These are phyloP conservation scores for Talaromyces atroroseus DNA, from an alignment of 2,329 filamentous ascomycete genomes.

Conservation along the genomic window DNA sequence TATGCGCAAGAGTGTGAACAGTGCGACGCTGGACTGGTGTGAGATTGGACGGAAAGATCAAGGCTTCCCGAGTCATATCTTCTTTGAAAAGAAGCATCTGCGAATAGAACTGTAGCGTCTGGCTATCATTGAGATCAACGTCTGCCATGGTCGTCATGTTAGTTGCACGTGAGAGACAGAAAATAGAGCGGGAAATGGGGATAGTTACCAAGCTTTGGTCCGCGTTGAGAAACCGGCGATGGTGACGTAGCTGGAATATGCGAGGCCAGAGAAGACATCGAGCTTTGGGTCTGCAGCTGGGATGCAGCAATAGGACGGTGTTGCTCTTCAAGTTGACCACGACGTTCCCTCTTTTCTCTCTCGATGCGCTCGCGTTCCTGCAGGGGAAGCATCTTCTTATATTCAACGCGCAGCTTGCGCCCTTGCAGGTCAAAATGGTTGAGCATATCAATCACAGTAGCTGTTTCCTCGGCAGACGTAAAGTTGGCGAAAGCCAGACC, in stretches of 20 bases:
- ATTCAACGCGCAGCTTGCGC: slow-evolving; percentile 90
- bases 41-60: slow-evolving; percentile 77
- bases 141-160: slow-evolving; percentile 43
- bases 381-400: slow-evolving; percentile 98
- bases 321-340: slow-evolving; percentile 94
- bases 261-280: slow-evolving; percentile 71
- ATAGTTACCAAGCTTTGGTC: slow-evolving; percentile 33
- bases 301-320: slow-evolving; percentile 65
- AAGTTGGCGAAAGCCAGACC: slow-evolving; percentile 98
- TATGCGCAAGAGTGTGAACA: slow-evolving; percentile 90
- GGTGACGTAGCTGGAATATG: slow-evolving; percentile 60
- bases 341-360: slow-evolving; percentile 90
- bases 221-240: slow-evolving; percentile 59
- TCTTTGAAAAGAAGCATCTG: slow-evolving; percentile 86
- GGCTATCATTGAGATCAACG: slow-evolving; percentile 85
- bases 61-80: slow-evolving; percentile 67
- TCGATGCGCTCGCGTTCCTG: slow-evolving; percentile 94
- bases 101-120: slow-evolving; percentile 81
- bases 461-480: slow-evolving; percentile 89
- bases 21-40: slow-evolving; percentile 79
- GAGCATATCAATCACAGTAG: slow-evolving; percentile 83
- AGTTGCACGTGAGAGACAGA: neutral
- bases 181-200: neutral
- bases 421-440: slow-evolving; percentile 96
- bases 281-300: slow-evolving; percentile 76